phyloP scores from a whole-genome alignment of 108 stramenopile genomes.

The Cyclotella atomus region DNA sequence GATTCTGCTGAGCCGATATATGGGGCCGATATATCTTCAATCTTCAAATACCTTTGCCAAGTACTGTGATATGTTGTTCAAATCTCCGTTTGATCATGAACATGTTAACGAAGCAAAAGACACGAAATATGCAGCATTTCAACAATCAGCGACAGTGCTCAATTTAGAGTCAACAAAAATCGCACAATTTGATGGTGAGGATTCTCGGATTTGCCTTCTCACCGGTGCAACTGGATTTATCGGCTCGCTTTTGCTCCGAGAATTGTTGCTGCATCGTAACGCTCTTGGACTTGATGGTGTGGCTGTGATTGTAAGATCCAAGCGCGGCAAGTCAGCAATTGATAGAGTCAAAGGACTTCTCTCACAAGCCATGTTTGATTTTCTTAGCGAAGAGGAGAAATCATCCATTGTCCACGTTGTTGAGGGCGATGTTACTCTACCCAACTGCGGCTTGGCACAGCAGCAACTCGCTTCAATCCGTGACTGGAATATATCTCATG shows the following conservation, averaged over 20 bases:
- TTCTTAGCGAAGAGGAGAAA: constrained; percentile 62
- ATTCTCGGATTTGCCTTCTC: constrained; percentile 55
- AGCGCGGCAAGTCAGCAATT: constrained; percentile 50
- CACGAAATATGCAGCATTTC: background rate
- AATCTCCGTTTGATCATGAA: constrained; percentile 34
- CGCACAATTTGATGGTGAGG: constrained; percentile 9
- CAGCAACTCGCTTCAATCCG: constrained; percentile 34
- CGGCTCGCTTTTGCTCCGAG: constrained; percentile 77
- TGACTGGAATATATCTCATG: constrained; percentile 63
- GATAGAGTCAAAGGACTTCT: constrained; percentile 60
- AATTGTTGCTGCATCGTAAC: constrained; percentile 65
- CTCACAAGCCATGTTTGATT: constrained; percentile 63
- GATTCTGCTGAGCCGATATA: constrained; percentile 37
- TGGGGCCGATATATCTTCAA: constrained; percentile 54
- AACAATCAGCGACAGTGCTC: constrained; percentile 31
- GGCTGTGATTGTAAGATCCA: constrained; percentile 68
- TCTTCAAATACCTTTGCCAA: constrained; percentile 60
- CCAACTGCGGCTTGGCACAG: constrained; percentile 60
- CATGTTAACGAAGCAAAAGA: background rate
- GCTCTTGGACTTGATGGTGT: constrained; percentile 50
- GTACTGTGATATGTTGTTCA: constrained; percentile 51
- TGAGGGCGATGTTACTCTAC: constrained; percentile 71
- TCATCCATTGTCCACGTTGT: constrained; percentile 58
- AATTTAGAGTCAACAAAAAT: constrained; percentile 32
- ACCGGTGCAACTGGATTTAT: constrained; percentile 92